Evolutionary conservation across 2,329 filamentous ascomycete genomes (phyloP).

Genomic region (Colletotrichum agaves): DNA sequence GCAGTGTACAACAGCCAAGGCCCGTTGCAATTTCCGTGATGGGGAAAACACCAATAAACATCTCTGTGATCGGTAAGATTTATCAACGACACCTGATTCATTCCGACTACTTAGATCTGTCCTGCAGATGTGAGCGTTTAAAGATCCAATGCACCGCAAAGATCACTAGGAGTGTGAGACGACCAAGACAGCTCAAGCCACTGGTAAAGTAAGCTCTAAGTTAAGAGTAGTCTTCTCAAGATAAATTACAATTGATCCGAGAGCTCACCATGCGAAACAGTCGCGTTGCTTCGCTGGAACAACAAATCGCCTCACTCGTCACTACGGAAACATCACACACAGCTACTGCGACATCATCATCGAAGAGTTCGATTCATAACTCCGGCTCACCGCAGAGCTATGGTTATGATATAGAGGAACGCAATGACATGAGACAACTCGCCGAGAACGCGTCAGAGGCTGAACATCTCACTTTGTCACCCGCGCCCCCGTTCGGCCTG

Average conservation of each 20-base stretch:
- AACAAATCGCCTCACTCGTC: slow-evolving; percentile 38
- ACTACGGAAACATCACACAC: slow-evolving; percentile 17
- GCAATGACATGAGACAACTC: background rate
- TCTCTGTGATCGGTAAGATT: slow-evolving; percentile 33
- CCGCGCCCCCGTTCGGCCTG: slow-evolving; percentile 47
- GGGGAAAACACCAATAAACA: slow-evolving; percentile 29
- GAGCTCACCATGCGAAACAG: slow-evolving; percentile 16
- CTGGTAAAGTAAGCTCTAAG: slow-evolving; percentile 41
- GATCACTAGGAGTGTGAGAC: slow-evolving; percentile 45
- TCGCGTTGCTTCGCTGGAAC: slow-evolving; percentile 42
- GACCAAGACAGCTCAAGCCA: slow-evolving; percentile 45
- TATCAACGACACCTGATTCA: background rate
- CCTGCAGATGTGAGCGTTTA: slow-evolving; percentile 42
- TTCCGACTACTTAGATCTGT: background rate
- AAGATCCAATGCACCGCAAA: slow-evolving; percentile 45
- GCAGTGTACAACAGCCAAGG: slow-evolving; percentile 39
- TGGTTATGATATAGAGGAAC: background rate
- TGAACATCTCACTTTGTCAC: background rate
- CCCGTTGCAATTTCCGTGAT: slow-evolving; percentile 33
- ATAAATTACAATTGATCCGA: background rate
- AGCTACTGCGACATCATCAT: background rate
- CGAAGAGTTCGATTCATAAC: background rate
- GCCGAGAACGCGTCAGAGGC: background rate
- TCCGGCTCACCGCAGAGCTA: background rate
- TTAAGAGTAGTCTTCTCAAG: background rate